phyloP scores from a whole-genome alignment of 1,284 basidiomycete species.

The Papiliotrema flavescens region DNA sequence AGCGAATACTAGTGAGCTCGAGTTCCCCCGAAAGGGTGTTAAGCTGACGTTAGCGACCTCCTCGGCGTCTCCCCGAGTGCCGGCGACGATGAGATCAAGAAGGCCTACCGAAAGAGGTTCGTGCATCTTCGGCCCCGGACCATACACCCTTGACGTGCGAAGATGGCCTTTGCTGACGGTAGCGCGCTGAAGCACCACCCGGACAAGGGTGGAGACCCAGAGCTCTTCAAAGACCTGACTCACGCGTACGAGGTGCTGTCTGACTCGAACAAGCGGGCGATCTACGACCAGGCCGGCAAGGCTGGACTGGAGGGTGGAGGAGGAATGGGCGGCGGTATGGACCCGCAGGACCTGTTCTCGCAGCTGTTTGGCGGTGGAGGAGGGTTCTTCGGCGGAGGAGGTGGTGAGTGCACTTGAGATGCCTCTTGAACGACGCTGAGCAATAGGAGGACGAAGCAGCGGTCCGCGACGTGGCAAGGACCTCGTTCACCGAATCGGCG shows the following conservation, averaged over 20 bases:
- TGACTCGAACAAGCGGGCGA: conserved; percentile 74
- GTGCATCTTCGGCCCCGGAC: conserved; percentile 11
- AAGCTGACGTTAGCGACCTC: conserved; percentile 57
- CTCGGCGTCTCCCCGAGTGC: conserved; percentile 74
- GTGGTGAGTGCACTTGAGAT: conserved; percentile 43
- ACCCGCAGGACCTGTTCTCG: conserved; percentile 95
- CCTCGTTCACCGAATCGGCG: conserved; percentile 93
- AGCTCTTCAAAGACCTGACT: conserved; percentile 96
- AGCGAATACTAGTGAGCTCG: conserved; percentile 70
- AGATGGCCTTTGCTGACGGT: not conserved
- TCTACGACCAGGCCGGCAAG: conserved; percentile 92
- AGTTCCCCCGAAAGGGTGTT: not conserved
- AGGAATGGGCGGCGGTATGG: conserved; percentile 89
- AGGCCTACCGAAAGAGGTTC: conserved; percentile 90
- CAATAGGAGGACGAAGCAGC: conserved; percentile 8
- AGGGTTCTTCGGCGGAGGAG: conserved; percentile 59
- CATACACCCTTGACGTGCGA: conserved; percentile 13
- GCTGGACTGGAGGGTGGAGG: conserved; percentile 78
- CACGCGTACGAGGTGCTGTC: conserved; percentile 97
- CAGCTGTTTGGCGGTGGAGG: conserved; percentile 82
- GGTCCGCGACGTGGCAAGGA: conserved; percentile 98
- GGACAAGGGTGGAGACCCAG: conserved; percentile 93
- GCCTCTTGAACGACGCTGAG: not conserved
- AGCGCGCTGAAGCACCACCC: conserved; percentile 89
- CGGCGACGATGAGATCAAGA: conserved; percentile 80